Base-by-base conservation (phyloP, 1,139 yeast species). In the Hemisphaericaspora xylanilytica region DNA sequence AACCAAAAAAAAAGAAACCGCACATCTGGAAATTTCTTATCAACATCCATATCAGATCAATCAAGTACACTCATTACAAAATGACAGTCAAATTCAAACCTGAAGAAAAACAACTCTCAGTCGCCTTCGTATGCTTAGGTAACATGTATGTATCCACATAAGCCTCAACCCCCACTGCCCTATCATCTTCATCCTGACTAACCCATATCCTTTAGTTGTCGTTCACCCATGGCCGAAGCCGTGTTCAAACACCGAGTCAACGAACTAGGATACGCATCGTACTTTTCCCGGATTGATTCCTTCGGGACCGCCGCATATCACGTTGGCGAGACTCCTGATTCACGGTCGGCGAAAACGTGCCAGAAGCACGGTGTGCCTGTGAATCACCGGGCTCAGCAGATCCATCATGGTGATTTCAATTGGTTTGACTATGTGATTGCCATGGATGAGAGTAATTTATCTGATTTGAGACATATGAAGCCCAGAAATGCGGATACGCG, bases 191-290 rank as follows among this genome's bases (percentile, higher is more conserved):
- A 16, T n/a, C 18, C 9, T 20, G 6, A 20, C 17, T 14, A 14
- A 28, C 22, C 13, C 20, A 12, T 6, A 6, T 12, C 5, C 14
- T 11, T n/a, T 16, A 81, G 85, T 32, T 90, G 98, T 56, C 92
- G 97, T 39, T 89, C 97, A 1, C 97, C 97, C 9, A 90, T 90
- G 97, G 97, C 98, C 0, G 97, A 90, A 59, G 97, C 96, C 0
- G 85, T 89, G 1, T 88, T 89, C 64, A 70, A 69, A 38, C 80
- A 86, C 45, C 69, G 70, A 20, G 95, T 87, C 3, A 59, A 77
- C 34, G 56, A 72, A 40, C 55, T 65, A 24, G 75, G 80, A 0
- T 70, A 72, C 30, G 39, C 52, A 2, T 48, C 56, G n/a, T 52
- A 53, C 25, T 63, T 90, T 48, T 61, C 67, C 1, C 51, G 56